phyloP scores from a whole-genome alignment of 768 basidiomycete species.

The Suillus spraguei region DNA sequence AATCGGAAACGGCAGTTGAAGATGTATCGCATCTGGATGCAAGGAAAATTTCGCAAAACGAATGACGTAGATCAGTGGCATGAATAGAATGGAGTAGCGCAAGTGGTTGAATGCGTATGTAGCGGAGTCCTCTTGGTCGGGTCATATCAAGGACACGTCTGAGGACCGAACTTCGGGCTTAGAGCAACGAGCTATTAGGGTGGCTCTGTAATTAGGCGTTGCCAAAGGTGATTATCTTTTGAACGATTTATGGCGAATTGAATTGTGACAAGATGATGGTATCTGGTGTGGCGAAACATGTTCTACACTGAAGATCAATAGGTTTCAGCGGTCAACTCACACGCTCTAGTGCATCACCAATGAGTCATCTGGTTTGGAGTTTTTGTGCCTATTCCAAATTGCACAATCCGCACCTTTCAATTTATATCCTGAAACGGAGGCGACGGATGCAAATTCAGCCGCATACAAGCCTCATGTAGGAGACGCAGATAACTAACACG shows the following conservation, averaged over 20 bases:
- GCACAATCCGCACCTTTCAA: neutral
- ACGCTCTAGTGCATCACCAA: neutral
- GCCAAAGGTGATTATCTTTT: neutral
- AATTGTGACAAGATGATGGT: too few relatives aligned
- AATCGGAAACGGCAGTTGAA: constrained; percentile 94
- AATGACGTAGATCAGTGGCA: neutral
- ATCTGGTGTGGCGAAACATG: neutral
- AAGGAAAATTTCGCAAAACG: constrained; percentile 75
- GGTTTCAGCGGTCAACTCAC: neutral
- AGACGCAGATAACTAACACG: neutral
- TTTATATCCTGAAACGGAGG: neutral
- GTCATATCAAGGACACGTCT: neutral
- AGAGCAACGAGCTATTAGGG: neutral
- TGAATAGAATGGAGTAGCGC: neutral
- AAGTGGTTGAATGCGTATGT: neutral
- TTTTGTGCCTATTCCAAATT: neutral
- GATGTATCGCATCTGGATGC: constrained; percentile 98
- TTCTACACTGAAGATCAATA: neutral
- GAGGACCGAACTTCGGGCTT: neutral
- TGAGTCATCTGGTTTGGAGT: neutral
- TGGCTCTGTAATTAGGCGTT: neutral
- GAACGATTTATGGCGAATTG: neutral
- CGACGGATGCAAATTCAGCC: neutral
- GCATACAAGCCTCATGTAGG: neutral
- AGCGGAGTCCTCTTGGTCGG: neutral